Conservation (phyloP, 768 basidiomycete genomes). For the Tulasnella sp. region DNA sequence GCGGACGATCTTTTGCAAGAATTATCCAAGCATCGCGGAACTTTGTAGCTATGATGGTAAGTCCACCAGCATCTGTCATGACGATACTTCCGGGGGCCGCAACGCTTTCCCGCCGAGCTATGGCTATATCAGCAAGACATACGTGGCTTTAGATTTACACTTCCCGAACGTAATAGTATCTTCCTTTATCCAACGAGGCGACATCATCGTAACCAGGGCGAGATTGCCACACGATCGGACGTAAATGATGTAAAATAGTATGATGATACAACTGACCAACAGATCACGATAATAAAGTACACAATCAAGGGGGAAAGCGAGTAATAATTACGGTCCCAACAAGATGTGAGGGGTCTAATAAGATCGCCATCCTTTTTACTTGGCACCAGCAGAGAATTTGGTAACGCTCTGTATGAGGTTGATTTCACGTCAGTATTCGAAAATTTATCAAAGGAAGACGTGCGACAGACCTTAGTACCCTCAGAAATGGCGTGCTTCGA, state of each 20-base stretch:
- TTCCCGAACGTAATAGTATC: no score
- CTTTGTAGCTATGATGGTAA: no score
- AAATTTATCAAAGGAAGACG: neutral
- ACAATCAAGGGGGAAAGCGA: neutral
- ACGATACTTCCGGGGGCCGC: no score
- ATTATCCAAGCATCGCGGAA: no score
- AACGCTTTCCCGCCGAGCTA: no score
- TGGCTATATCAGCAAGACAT: no score
- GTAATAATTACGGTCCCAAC: neutral
- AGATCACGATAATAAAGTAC: neutral
- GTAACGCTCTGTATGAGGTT: slow-evolving; percentile 38
- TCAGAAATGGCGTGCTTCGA: slow-evolving; percentile 99
- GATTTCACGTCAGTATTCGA: slow-evolving; percentile 27
- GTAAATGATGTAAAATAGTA: neutral
- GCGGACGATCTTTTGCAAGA: no score
- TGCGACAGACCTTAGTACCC: slow-evolving; percentile 49
- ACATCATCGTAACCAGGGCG: no score
- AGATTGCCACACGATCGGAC: neutral
- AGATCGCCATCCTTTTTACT: neutral
- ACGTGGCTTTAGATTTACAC: no score
- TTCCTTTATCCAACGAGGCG: no score
- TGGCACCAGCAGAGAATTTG: slow-evolving; percentile 38
- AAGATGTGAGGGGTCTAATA: neutral
- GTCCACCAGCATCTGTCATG: no score
- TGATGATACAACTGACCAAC: neutral